Evolutionary conservation across 2,329 filamentous ascomycete species (phyloP).

Genomic region (Fusarium buharicum): DNA sequence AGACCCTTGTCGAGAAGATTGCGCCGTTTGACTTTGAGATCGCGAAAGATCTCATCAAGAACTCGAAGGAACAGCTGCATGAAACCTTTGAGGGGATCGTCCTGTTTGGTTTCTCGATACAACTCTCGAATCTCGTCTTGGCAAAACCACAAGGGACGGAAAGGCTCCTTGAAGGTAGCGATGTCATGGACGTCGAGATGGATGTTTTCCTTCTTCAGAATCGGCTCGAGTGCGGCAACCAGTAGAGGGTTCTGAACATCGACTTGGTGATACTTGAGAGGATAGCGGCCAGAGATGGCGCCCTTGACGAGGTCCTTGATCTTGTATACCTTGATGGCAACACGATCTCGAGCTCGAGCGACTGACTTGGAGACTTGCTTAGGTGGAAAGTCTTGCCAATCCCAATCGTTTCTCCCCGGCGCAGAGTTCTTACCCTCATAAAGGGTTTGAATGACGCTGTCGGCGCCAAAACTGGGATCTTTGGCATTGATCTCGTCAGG

Average conservation of each 20-base stretch:
- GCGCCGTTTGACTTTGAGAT: slow-evolving; percentile 51
- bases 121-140: slow-evolving; percentile 55
- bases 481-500: slow-evolving; percentile 32
- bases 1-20: slow-evolving; percentile 52
- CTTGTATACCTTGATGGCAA: slow-evolving; percentile 60
- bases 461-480: slow-evolving; percentile 45
- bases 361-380: slow-evolving; percentile 55
- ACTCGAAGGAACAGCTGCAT: slow-evolving; percentile 55
- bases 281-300: slow-evolving; percentile 51
- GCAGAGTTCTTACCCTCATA: slow-evolving; percentile 52
- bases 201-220: slow-evolving; percentile 55
- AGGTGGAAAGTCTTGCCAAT: slow-evolving; percentile 57
- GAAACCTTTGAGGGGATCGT: slow-evolving; percentile 50
- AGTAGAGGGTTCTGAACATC: slow-evolving; percentile 57
- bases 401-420: slow-evolving; percentile 30
- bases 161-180: slow-evolving; percentile 53
- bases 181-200: slow-evolving; percentile 52
- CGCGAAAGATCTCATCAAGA: slow-evolving; percentile 57
- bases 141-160: slow-evolving; percentile 57
- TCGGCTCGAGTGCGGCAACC: slow-evolving; percentile 55
- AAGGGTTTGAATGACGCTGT: slow-evolving; percentile 52
- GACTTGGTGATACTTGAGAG: slow-evolving; percentile 55
- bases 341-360: slow-evolving; percentile 51
- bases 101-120: slow-evolving; percentile 41
- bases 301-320: slow-evolving; percentile 56